Conservation (phyloP, 805 yeast genomes). For the Ogataea glucozyma region DNA sequence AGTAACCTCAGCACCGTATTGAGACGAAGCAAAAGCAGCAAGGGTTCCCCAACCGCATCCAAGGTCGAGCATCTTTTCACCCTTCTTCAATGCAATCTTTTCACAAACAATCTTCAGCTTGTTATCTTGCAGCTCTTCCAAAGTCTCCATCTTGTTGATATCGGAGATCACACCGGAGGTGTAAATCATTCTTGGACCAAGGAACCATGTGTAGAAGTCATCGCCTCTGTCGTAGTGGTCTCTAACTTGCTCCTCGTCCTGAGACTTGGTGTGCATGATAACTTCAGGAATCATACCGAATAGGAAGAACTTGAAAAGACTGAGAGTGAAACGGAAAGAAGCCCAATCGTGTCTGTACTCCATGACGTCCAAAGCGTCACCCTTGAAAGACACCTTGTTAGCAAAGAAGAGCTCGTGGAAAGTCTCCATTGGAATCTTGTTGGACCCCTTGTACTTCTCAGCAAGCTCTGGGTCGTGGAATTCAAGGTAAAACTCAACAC, state of each 20-base stretch:
- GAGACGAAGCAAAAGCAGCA: slow-evolving; percentile 78
- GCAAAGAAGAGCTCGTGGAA: slow-evolving; percentile 87
- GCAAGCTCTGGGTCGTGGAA: slow-evolving; percentile 74
- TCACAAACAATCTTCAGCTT: slow-evolving; percentile 85
- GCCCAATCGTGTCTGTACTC: slow-evolving; percentile 95
- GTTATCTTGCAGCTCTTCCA: slow-evolving; percentile 84
- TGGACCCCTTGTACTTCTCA: slow-evolving; percentile 65
- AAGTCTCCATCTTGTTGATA: slow-evolving; percentile 66
- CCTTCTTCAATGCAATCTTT: slow-evolving; percentile 71
- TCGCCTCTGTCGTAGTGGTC: slow-evolving; percentile 96
- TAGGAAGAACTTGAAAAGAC: slow-evolving; percentile 76
- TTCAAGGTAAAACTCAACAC: slow-evolving; percentile 76
- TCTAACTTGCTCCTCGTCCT: slow-evolving; percentile 95
- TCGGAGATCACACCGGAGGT: slow-evolving; percentile 84
- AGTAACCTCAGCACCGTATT: slow-evolving; percentile 82
- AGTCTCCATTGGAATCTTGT: slow-evolving; percentile 88
- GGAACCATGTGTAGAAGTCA: slow-evolving; percentile 90
- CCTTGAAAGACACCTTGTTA: slow-evolving; percentile 82
- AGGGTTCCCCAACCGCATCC: slow-evolving; percentile 98
- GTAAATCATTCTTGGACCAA: slow-evolving; percentile 93
- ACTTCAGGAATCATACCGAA: slow-evolving; percentile 92
- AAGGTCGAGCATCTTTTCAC: slow-evolving; percentile 76
- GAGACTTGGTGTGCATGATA: slow-evolving; percentile 86
- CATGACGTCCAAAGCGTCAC: slow-evolving; percentile 79
- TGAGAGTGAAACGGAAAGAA: slow-evolving; percentile 70